Conservation (phyloP, 78 protist species). For the Pigoraptor vietnamica region DNA sequence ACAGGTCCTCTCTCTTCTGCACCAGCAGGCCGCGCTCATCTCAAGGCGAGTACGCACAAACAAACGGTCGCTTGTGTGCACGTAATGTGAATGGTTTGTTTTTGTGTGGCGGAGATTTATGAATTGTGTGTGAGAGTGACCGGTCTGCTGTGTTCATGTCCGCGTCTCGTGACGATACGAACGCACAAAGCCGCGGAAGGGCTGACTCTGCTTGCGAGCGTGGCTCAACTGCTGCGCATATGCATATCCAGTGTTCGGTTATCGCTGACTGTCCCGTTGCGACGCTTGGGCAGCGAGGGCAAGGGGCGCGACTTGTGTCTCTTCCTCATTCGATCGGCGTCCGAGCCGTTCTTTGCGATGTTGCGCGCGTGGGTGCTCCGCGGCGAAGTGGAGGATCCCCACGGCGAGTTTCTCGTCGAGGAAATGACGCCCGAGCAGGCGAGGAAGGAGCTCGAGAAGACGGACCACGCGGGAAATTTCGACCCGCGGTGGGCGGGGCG, state of each 20-base stretch:
- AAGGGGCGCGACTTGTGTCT: slow-evolving; percentile 5
- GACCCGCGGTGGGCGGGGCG: slow-evolving; percentile 54
- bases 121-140: too few species aligned
- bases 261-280: too few species aligned
- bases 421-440: slow-evolving; percentile 35
- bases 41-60: not conserved
- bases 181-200: too few species aligned
- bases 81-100: too few species aligned
- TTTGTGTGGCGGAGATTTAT: too few species aligned
- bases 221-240: too few species aligned
- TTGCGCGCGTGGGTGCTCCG: slow-evolving; percentile 57
- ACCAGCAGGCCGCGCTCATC: not conserved
- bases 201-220: too few species aligned
- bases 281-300: slow-evolving; percentile 4
- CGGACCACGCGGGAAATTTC: not conserved
- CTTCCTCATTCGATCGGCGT: slow-evolving; percentile 38
- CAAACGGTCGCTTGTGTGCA: too few species aligned
- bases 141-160: too few species aligned
- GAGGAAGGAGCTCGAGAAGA: slow-evolving; percentile 22
- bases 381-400: slow-evolving; percentile 61
- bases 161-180: too few species aligned
- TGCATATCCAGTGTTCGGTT: too few species aligned
- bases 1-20: not conserved
- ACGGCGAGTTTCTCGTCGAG: slow-evolving; percentile 58
- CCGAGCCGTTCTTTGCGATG: slow-evolving; percentile 63